A percentile compares a stretch with the other conserved stretches of the same genome.
Conservation (phyloP, 1,284 basidiomycete genomes). For the Xanthoconium separans region DNA sequence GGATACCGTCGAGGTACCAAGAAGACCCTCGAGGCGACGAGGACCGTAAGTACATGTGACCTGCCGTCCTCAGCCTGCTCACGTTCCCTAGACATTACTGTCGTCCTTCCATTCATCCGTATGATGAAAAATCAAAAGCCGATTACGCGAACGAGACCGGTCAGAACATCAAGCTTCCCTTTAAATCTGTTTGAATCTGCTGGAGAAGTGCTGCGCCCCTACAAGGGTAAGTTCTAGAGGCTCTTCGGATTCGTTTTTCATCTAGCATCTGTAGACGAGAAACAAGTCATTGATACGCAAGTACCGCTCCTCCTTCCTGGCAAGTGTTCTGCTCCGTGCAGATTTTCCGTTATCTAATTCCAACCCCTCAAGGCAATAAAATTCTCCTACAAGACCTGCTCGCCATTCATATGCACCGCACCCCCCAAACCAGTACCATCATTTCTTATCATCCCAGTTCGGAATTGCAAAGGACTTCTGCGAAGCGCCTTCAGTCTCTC, state of each 20-base stretch:
- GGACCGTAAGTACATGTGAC: conserved; percentile 44
- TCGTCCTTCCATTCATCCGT: conserved; percentile 48
- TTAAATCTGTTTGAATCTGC: not conserved
- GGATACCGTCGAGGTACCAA: conserved; percentile 56
- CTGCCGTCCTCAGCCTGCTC: not conserved
- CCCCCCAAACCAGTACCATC: conserved; percentile 35
- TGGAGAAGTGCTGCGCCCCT: conserved; percentile 4
- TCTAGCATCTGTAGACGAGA: conserved; percentile 11
- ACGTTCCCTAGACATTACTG: conserved; percentile 42
- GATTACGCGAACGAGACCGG: conserved; percentile 7
- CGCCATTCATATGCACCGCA: conserved; percentile 43
- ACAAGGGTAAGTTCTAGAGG: conserved; percentile 12
- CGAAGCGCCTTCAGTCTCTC: conserved; percentile 35
- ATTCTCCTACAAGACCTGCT: conserved; percentile 36
- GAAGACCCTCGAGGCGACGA: conserved; percentile 38
- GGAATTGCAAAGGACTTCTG: conserved; percentile 32
- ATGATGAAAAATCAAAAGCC: conserved; percentile 31
- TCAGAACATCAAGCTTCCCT: conserved; percentile 4
- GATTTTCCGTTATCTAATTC: not conserved
- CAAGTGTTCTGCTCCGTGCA: not conserved
- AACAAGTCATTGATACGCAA: conserved; percentile 51
- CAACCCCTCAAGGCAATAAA: conserved; percentile 11
- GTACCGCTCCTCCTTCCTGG: conserved; percentile 42
- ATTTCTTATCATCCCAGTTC: conserved; percentile 41
- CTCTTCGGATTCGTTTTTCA: not conserved